Evolutionary conservation across 495 filamentous ascomycete species (phyloP).

Genomic region (Glonium stellatum): DNA sequence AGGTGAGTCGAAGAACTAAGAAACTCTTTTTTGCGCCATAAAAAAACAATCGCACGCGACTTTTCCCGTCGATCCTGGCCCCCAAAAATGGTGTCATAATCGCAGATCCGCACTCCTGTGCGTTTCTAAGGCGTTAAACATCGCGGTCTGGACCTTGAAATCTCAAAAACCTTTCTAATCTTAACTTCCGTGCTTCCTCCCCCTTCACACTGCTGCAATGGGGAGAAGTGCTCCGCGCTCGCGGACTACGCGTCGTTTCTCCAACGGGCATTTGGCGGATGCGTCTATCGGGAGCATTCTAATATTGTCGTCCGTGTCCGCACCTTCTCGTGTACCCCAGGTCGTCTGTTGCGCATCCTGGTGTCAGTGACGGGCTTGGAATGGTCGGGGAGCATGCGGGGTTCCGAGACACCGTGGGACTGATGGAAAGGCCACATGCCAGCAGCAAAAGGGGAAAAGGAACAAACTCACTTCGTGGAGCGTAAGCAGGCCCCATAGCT

Average conservation of each 20-base stretch:
- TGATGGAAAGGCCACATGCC: background rate
- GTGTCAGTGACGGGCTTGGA: background rate
- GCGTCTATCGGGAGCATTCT: slow-evolving; percentile 24
- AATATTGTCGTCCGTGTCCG: slow-evolving; percentile 49
- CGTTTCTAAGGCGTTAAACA: background rate
- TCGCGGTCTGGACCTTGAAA: too few relatives aligned
- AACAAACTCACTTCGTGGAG: slow-evolving; percentile 37
- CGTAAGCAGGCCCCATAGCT: slow-evolving; percentile 55
- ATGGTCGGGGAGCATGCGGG: background rate
- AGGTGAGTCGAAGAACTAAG: background rate
- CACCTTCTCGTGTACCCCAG: slow-evolving; percentile 62
- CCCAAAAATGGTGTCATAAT: background rate
- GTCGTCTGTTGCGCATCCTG: slow-evolving; percentile 45
- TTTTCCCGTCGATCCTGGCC: background rate
- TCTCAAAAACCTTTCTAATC: too few relatives aligned
- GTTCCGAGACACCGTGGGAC: background rate
- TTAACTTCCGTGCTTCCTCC: too few relatives aligned
- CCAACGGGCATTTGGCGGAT: slow-evolving; percentile 13
- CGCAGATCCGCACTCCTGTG: background rate
- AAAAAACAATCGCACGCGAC: background rate
- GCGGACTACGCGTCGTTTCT: slow-evolving; percentile 15
- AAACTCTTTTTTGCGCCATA: background rate
- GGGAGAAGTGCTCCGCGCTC: slow-evolving; percentile 20
- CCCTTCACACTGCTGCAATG: background rate
- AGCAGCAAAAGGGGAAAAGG: background rate